Base-by-base conservation (phyloP, 768 basidiomycete genomes). In the Butyriboletus loyo region DNA sequence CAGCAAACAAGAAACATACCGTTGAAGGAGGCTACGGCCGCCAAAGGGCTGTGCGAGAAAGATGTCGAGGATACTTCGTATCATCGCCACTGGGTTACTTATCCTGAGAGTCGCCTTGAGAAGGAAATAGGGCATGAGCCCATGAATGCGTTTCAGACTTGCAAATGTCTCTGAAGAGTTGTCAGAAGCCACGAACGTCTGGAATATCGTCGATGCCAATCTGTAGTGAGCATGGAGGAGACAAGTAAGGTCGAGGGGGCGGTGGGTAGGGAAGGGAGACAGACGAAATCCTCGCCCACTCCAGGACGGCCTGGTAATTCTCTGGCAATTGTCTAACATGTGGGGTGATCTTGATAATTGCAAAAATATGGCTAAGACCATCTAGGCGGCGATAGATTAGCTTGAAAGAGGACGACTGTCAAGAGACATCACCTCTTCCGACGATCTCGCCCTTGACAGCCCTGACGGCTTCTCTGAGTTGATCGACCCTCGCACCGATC, bases 21-120 rank as follows among this genome's bases (percentile, higher is more conserved):
- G 79, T 70, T 99, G 97, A 17, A 98, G 76, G 24, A 99, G 76
- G 67, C 91, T 93, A 54, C 84, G 84, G 7, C 93, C 92, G 3
- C 97, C 97, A 67, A 99, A 99, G 3, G 97, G 97, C 65, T 95
- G 87, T 0, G 97, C 97, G 17, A 98, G 81, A 77, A 99, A 98
- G 37, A 99, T 79, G 63, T 98, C 96, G 54, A 99, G 78, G 5
- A 97, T 78, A 48, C 76, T 86, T 68, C 97, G 83, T 63, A 98
- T 94, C 97, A 98, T 98, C 27, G 83, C 81, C 54, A 99, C 87
- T 2, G 97, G 97, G 70, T 98, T 99, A 51, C 90, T 94, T 59
- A 99, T 91, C 67, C 82, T 87, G 54, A 99, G 72, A 13, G 92
- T 87, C 8, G 92, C 81, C 68, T 93, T 98, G 56, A 99, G 82